A percentile compares a stretch with the other conserved stretches of the same genome.
Evolutionary conservation across 345 rosid genomes (phyloP).

Genomic region (Cochlearia excelsa): DNA sequence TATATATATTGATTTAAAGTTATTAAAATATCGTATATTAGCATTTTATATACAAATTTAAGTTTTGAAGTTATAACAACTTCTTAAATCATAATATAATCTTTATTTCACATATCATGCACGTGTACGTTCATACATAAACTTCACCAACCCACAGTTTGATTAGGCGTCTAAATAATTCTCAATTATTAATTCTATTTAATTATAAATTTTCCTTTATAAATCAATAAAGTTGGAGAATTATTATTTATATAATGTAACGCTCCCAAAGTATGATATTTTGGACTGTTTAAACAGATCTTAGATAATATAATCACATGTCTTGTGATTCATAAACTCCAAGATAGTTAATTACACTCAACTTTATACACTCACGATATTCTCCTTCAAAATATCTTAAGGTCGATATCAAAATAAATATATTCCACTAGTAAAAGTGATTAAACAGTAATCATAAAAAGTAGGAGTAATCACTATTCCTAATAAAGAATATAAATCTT

Average conservation of each 20-base stretch:
- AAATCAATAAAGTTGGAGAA: constrained; percentile 2
- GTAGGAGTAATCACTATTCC: no score
- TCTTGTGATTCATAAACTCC: background rate
- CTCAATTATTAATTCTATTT: background rate
- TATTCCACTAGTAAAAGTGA: no score
- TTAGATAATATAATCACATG: constrained; percentile 1
- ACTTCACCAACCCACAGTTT: constrained; percentile 13
- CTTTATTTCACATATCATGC: constrained; percentile 9
- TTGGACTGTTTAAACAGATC: background rate
- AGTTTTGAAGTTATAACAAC: background rate
- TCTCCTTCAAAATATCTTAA: no score
- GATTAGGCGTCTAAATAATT: background rate
- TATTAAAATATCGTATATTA: background rate
- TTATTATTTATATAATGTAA: background rate
- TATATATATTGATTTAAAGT: no score
- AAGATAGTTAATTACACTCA: no score
- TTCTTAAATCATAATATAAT: background rate
- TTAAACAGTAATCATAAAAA: no score
- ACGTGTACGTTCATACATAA: constrained; percentile 1
- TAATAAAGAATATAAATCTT: no score
- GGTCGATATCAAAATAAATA: no score
- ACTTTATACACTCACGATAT: no score
- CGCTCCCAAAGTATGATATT: constrained; percentile 4
- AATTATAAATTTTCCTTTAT: background rate
- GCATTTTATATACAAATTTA: background rate